phyloP scores from a whole-genome alignment of 202 grass and related monocot genomes.

The Setaria viridis region DNA sequence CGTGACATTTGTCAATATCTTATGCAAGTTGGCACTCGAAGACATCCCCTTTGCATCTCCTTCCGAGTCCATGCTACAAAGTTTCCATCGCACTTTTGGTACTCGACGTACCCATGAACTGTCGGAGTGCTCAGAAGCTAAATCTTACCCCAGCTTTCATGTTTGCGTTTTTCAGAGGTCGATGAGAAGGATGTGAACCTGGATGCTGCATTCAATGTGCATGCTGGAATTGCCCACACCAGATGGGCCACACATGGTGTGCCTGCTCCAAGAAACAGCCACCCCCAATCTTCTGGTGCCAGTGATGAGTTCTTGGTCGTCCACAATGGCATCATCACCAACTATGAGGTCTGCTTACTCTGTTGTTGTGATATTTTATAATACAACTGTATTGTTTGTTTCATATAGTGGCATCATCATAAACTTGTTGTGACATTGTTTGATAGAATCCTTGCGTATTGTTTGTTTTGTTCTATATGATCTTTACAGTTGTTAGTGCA shows the following conservation, averaged over 20 bases:
- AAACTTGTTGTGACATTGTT: slow-evolving; percentile 50
- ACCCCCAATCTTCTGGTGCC: slow-evolving; percentile 86
- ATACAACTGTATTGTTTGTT: slow-evolving; percentile 22
- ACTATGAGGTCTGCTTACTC: slow-evolving; percentile 78
- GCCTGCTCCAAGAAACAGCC: slow-evolving; percentile 89
- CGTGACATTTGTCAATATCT: not conserved
- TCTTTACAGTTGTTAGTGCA: slow-evolving; percentile 36
- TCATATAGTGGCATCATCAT: slow-evolving; percentile 83
- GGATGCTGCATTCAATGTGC: slow-evolving; percentile 68
- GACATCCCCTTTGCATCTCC: too few relatives aligned
- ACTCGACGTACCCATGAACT: not conserved
- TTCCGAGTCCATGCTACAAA: not conserved
- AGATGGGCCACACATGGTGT: slow-evolving; percentile 96
- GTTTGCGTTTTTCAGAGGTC: slow-evolving; percentile 56
- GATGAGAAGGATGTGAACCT: slow-evolving; percentile 86
- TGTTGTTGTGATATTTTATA: not conserved
- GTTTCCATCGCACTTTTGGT: not conserved
- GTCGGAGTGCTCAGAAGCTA: not conserved
- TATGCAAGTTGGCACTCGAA: not conserved
- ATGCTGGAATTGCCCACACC: slow-evolving; percentile 97
- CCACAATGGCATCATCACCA: slow-evolving; percentile 98
- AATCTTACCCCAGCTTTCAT: not conserved
- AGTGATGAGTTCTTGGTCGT: slow-evolving; percentile 94
- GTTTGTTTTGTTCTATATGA: slow-evolving; percentile 40
- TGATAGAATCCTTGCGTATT: not conserved